A percentile compares a stretch with the other conserved stretches of the same genome.
These are phyloP conservation scores for Pichia sp. DNA, from an alignment of 1,139 yeast genomes.

Conservation along the genomic window DNA sequence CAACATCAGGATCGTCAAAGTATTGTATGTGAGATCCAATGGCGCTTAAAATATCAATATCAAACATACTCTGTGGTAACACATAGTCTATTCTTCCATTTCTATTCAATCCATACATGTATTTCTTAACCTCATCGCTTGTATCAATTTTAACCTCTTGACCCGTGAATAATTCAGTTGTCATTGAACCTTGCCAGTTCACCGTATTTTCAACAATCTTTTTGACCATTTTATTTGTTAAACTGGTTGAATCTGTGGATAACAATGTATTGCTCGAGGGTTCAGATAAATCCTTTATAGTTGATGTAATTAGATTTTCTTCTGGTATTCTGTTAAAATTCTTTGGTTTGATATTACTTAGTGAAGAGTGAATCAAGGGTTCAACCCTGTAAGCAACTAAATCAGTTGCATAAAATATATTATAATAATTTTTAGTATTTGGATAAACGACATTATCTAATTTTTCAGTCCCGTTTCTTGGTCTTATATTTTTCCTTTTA, in stretches of 20 bases:
- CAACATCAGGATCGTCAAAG: slow-evolving; percentile 80
- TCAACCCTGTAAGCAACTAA: slow-evolving; percentile 85
- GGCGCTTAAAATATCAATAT: slow-evolving; percentile 71
- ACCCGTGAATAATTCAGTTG: slow-evolving; percentile 1
- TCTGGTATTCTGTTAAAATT: slow-evolving; percentile 39
- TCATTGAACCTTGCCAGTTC: slow-evolving; percentile 1
- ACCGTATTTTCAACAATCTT: slow-evolving; percentile 18
- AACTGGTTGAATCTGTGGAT: slow-evolving; percentile 26
- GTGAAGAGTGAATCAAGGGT: slow-evolving; percentile 57
- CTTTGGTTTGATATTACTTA: slow-evolving; percentile 54
- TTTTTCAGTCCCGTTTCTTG: slow-evolving; percentile 26
- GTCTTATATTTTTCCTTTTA: slow-evolving; percentile 47
- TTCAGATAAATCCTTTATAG: slow-evolving; percentile 35
- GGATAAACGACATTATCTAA: slow-evolving; percentile 33
- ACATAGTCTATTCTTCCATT: slow-evolving; percentile 79
- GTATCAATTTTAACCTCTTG: slow-evolving; percentile 15
- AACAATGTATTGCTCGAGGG: slow-evolving; percentile 1
- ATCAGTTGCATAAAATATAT: slow-evolving; percentile 81
- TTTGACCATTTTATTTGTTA: slow-evolving; percentile 27
- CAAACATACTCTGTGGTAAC: slow-evolving; percentile 73
- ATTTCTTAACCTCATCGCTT: slow-evolving; percentile 29
- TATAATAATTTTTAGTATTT: slow-evolving; percentile 56
- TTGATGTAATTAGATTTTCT: slow-evolving; percentile 42
- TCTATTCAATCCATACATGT: slow-evolving; percentile 45
- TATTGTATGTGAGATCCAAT: slow-evolving; percentile 83